phyloP scores from a whole-genome alignment of 1,139 yeast species.

The Saccharomyces hybrid region DNA sequence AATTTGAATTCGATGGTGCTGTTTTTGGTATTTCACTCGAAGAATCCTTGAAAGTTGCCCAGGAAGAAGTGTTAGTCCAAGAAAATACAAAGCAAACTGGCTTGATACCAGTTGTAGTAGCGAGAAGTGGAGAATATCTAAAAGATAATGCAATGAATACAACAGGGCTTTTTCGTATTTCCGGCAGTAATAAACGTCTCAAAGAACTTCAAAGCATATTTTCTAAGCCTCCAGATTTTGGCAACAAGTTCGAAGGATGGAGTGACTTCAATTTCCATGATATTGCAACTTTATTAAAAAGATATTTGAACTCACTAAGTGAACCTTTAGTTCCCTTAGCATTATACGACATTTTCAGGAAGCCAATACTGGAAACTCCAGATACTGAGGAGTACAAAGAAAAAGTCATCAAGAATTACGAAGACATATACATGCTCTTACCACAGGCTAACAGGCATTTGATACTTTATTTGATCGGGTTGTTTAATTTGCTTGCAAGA shows the following conservation, averaged over 20 bases:
- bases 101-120: slow-evolving; percentile 47
- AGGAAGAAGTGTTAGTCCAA: slow-evolving; percentile 11
- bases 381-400: slow-evolving; percentile 22
- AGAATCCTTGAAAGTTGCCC: slow-evolving; percentile 57
- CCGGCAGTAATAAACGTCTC: slow-evolving; percentile 80
- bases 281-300: slow-evolving; percentile 78
- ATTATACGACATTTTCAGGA: slow-evolving; percentile 66
- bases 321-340: slow-evolving; percentile 82
- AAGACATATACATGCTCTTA: neutral
- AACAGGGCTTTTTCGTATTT: slow-evolving; percentile 85
- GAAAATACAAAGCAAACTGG: slow-evolving; percentile 7
- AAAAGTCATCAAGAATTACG: neutral
- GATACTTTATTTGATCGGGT: slow-evolving; percentile 62
- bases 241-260: slow-evolving; percentile 69
- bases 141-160: slow-evolving; percentile 64
- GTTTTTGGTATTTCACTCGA: slow-evolving; percentile 77
- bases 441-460: neutral
- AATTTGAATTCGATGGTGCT: slow-evolving; percentile 20
- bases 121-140: slow-evolving; percentile 78
- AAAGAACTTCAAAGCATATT: slow-evolving; percentile 73
- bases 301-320: slow-evolving; percentile 76
- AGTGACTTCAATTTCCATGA: slow-evolving; percentile 85
- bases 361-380: slow-evolving; percentile 44
- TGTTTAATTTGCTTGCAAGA: slow-evolving; percentile 73
- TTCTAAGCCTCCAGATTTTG: slow-evolving; percentile 77